phyloP scores from a whole-genome alignment of 1,284 basidiomycete species.

The Athelia psychrophila region DNA sequence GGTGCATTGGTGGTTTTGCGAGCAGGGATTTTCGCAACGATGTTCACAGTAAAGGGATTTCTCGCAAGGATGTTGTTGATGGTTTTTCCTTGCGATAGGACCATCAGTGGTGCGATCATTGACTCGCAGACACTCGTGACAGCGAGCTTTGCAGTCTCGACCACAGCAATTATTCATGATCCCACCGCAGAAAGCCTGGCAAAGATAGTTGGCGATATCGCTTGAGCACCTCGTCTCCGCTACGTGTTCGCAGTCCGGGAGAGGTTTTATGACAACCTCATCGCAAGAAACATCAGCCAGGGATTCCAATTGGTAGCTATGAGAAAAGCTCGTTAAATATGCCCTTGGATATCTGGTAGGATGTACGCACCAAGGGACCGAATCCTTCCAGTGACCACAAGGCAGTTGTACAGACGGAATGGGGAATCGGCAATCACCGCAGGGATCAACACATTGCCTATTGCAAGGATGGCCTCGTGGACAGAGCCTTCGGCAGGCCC shows the following conservation, averaged over 20 bases:
- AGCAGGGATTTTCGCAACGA: slow-evolving; percentile 48
- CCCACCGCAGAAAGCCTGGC: slow-evolving; percentile 41
- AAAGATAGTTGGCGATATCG: slow-evolving; percentile 38
- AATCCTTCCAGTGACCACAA: slow-evolving; percentile 54
- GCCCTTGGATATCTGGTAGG: too few species aligned
- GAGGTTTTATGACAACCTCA: slow-evolving; percentile 38
- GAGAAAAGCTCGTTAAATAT: too few species aligned
- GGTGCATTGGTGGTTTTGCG: slow-evolving; percentile 48
- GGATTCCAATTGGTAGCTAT: too few species aligned
- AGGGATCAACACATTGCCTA: slow-evolving; percentile 49
- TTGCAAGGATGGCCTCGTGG: slow-evolving; percentile 58
- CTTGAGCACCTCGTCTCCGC: slow-evolving; percentile 42
- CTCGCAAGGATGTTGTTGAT: slow-evolving; percentile 50
- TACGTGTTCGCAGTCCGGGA: slow-evolving; percentile 58
- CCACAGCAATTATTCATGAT: slow-evolving; percentile 51
- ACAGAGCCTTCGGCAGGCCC: slow-evolving; percentile 53
- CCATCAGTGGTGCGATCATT: slow-evolving; percentile 12
- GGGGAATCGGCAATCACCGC: slow-evolving; percentile 56
- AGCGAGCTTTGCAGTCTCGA: slow-evolving; percentile 46
- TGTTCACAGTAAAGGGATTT: slow-evolving; percentile 58
- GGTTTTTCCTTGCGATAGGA: slow-evolving; percentile 28
- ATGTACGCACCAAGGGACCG: slow-evolving; percentile 51
- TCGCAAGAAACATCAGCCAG: slow-evolving; percentile 46
- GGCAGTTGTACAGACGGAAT: slow-evolving; percentile 50
- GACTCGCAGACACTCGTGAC: slow-evolving; percentile 46